These are phyloP conservation scores for Poteriospumella lacustris DNA, from an alignment of 108 stramenopile species.

Conservation along the genomic window DNA sequence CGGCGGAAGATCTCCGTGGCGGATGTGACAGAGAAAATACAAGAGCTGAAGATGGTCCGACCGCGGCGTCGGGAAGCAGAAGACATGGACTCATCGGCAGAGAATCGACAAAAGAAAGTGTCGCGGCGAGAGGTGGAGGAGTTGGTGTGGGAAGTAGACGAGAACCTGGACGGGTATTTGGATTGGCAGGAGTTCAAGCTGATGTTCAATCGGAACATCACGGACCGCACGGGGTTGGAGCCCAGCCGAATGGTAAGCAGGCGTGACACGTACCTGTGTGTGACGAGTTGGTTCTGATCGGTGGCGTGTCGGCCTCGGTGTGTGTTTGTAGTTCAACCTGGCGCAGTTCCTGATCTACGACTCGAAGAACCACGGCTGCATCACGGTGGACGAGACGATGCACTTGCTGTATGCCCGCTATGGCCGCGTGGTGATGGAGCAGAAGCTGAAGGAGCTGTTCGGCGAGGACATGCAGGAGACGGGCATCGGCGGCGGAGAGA, in stretches of 20 bases:
- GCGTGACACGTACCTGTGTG: neutral
- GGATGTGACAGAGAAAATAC: slow-evolving; percentile 65
- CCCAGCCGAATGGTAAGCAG: slow-evolving; percentile 38
- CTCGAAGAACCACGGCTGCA: slow-evolving; percentile 54
- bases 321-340: neutral
- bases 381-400: slow-evolving; percentile 81
- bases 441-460: slow-evolving; percentile 48
- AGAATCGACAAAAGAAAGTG: too few relatives aligned
- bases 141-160: slow-evolving; percentile 86
- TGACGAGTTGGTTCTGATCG: neutral
- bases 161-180: slow-evolving; percentile 72
- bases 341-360: slow-evolving; percentile 81
- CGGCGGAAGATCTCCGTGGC: slow-evolving; percentile 39
- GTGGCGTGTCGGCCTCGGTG: neutral
- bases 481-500: slow-evolving; percentile 69
- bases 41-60: slow-evolving; percentile 61
- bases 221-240: slow-evolving; percentile 72
- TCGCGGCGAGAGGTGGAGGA: slow-evolving; percentile 69
- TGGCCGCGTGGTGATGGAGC: slow-evolving; percentile 6
- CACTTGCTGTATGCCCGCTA: slow-evolving; percentile 77
- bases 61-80: too few relatives aligned
- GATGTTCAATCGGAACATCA: slow-evolving; percentile 74
- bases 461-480: slow-evolving; percentile 61
- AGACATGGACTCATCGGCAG: too few relatives aligned
- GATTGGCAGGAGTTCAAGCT: slow-evolving; percentile 80